Evolutionary conservation across 2,329 filamentous ascomycete genomes (phyloP).

Genomic region (Epichloe coenophiala): DNA sequence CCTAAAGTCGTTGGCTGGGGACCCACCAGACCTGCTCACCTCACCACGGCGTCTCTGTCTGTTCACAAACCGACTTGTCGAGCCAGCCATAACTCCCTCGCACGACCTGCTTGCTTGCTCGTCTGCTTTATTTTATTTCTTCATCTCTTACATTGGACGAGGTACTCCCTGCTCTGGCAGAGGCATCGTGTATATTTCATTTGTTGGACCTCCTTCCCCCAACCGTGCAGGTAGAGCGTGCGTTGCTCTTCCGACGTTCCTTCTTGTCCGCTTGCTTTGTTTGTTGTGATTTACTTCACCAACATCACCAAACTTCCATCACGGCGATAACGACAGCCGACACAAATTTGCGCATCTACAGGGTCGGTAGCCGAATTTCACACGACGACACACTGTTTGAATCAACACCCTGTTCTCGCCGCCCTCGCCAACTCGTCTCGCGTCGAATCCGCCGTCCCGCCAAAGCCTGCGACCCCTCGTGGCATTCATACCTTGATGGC

Average conservation of each 20-base stretch:
- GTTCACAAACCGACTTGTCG: background rate
- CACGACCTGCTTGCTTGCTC: conserved; percentile 1
- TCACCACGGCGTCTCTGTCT: background rate
- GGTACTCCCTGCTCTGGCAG: background rate
- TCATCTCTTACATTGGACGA: conserved; percentile 1
- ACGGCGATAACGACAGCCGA: background rate
- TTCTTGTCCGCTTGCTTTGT: background rate
- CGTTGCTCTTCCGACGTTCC: background rate
- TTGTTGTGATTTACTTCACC: background rate
- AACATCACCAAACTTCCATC: background rate
- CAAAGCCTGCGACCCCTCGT: background rate
- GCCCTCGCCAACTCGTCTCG: background rate
- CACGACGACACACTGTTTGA: background rate
- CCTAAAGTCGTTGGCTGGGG: conserved; percentile 3
- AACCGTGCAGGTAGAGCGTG: background rate
- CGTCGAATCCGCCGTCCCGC: background rate
- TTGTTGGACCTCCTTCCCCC: background rate
- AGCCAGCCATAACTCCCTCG: background rate
- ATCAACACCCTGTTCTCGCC: background rate
- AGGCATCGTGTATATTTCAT: background rate
- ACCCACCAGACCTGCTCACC: background rate
- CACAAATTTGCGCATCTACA: background rate
- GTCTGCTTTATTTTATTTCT: conserved; percentile 3
- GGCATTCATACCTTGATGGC: conserved; percentile 3
- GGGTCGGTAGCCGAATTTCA: background rate